Conservation (phyloP, 139 green algal genomes). For the Auxenochlorella pyrenoidosa region DNA sequence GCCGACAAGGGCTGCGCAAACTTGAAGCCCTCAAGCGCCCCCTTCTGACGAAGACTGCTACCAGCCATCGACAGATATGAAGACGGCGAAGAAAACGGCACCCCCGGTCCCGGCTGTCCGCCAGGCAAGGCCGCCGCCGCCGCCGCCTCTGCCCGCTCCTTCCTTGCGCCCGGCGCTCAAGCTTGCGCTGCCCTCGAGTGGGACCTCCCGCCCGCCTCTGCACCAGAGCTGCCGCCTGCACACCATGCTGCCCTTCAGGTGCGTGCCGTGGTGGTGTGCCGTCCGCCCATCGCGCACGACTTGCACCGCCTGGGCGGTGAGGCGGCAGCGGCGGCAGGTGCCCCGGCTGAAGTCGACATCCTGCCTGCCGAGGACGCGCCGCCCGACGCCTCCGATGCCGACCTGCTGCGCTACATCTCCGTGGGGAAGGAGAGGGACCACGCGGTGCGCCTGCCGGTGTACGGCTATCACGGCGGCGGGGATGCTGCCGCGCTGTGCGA, state of each 20-base stretch:
- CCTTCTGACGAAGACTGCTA: too few relatives aligned
- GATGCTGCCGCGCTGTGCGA: neutral
- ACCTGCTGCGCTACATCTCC: neutral
- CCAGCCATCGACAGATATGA: too few relatives aligned
- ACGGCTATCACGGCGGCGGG: neutral
- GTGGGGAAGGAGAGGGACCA: neutral
- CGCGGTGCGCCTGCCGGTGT: constrained; percentile 7
- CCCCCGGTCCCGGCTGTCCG: too few relatives aligned
- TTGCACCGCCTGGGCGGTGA: neutral
- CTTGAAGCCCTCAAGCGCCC: too few relatives aligned
- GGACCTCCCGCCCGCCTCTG: too few relatives aligned
- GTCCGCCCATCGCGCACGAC: neutral
- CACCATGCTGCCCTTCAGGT: constrained; percentile 6
- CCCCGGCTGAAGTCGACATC: neutral
- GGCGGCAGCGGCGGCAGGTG: neutral
- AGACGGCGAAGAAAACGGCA: too few relatives aligned
- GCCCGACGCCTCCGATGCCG: neutral
- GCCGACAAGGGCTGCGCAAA: too few relatives aligned
- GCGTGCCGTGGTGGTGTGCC: constrained; percentile 24
- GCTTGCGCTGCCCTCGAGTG: too few relatives aligned
- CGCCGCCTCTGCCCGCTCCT: too few relatives aligned
- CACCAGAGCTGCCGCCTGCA: too few relatives aligned
- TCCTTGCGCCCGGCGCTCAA: too few relatives aligned
- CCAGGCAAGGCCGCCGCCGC: too few relatives aligned
- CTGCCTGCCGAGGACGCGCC: neutral